These are phyloP conservation scores for Pythium insidiosum DNA, from an alignment of 352 stramenopile species.

Conservation along the genomic window DNA sequence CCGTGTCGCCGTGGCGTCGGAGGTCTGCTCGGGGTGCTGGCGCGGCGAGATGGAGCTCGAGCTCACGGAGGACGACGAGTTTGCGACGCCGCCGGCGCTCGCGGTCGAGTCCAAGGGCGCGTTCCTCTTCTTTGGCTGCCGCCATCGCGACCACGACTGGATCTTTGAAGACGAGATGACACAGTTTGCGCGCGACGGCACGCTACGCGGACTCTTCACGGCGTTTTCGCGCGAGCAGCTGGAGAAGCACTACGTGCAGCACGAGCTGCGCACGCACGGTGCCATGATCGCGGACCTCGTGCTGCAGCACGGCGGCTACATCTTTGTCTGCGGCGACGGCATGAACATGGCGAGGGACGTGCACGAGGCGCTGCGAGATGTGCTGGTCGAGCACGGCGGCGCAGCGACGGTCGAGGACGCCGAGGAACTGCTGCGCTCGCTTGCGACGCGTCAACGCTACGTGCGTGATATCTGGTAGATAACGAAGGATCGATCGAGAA, in stretches of 20 bases:
- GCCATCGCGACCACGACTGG: constrained; percentile 84
- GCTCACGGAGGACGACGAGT: constrained; percentile 36
- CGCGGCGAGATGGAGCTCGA: constrained; percentile 48
- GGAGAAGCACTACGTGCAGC: constrained; percentile 93
- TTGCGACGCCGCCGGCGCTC: constrained; percentile 12
- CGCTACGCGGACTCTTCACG: constrained; percentile 78
- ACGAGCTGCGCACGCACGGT: constrained; percentile 59
- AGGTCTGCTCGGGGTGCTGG: constrained; percentile 67
- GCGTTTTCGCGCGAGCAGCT: constrained; percentile 90
- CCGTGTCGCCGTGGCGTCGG: constrained; percentile 10
- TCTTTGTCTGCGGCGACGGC: constrained; percentile 96
- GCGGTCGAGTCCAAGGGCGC: constrained; percentile 40
- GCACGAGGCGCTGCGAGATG: constrained; percentile 68
- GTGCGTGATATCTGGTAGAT: constrained; percentile 89
- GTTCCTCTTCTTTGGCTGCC: constrained; percentile 94
- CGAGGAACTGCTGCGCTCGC: constrained; percentile 40
- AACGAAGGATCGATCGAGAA: too few species aligned
- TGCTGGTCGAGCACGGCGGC: constrained; percentile 66
- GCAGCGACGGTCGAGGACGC: constrained; percentile 48
- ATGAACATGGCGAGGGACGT: constrained; percentile 95
- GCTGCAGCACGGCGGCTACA: constrained; percentile 57
- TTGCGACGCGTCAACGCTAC: constrained; percentile 75
- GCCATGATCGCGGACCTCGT: constrained; percentile 70
- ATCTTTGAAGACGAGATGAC: constrained; percentile 88
- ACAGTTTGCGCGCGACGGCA: constrained; percentile 53